phyloP scores from a whole-genome alignment of 2,329 filamentous ascomycete species.

The Chaetomiaceae sp. region DNA sequence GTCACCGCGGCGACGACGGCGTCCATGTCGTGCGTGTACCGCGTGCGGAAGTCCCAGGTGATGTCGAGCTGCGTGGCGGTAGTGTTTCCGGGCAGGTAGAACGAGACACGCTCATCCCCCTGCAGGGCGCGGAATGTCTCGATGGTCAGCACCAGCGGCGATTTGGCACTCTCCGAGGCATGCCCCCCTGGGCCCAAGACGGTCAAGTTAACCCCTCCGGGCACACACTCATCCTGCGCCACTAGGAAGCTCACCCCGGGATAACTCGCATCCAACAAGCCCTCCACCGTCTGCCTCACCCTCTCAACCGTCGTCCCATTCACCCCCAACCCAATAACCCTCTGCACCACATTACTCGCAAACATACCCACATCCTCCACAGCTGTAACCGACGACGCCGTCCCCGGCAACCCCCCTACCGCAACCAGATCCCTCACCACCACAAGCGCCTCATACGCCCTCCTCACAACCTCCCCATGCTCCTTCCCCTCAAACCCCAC shows the following conservation, averaged over 20 bases:
- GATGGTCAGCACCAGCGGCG: not conserved
- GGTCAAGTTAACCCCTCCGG: conserved; percentile 1
- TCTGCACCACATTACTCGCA: conserved; percentile 1
- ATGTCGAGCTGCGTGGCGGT: not conserved
- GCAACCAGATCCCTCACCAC: not conserved
- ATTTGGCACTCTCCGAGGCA: conserved; percentile 6
- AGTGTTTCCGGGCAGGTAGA: conserved; percentile 1
- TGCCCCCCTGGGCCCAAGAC: conserved; percentile 3
- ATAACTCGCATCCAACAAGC: not conserved
- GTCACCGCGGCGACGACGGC: not conserved
- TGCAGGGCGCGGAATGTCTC: not conserved
- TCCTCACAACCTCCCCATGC: not conserved
- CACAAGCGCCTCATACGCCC: conserved; percentile 1
- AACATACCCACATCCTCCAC: conserved; percentile 7
- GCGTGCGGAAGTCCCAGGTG: not conserved
- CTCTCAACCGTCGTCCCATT: not conserved
- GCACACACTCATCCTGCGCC: not conserved
- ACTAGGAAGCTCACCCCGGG: not conserved
- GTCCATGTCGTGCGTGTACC: not conserved
- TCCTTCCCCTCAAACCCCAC: not conserved
- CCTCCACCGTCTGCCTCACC: not conserved
- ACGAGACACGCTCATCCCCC: not conserved
- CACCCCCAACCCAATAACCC: not conserved
- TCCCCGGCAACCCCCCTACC: not conserved
- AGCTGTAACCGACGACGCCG: not conserved